Evolutionary conservation across 169 alveolate species (phyloP), one percentile per base, ranked within the genome.

Genomic region (Eimeria praecox): DNA sequence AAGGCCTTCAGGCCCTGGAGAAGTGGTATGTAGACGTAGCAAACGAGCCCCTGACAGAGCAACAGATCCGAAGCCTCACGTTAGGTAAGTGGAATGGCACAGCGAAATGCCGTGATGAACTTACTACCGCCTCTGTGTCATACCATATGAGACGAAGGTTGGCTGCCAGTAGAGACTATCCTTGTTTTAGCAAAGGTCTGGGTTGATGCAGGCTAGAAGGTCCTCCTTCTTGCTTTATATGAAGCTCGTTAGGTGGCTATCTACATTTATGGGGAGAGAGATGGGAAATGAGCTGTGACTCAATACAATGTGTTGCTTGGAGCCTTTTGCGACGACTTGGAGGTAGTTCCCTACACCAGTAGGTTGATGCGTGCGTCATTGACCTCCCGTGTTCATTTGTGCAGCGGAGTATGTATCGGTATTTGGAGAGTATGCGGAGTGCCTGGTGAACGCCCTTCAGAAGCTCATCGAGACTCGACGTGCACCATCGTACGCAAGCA

Each of bases 351-450:
- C 46, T 33, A 44, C 14, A 38, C 52, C 35, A 73, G 33, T 40
- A 35, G 14, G 33, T 16, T 14, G 54, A 38, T 40, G 54, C 5
- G 54, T 73, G 52, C 20, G 49, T 49, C 54, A 16, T 49, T n/a
- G 80, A 24, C 52, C 1, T 38, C 30, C 38, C 18, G 49, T 83
- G 91, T 35, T 62, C 83, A 8, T 8, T 35, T 87, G 64, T 42
- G 93, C 93, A 87, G 93, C 64, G 93, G 93, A 87, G 40, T 87
- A 87, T 46, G 83, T 83, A 30, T 46, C 93, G 59, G 82, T 27
- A 9, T 87, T 87, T 62, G 80, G 93, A 38, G 64, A 87, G 20
- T 87, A 87, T 62, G 93, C 93, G 4, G 93, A 87, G 66, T 27
- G 66, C 35, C 82, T 87, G 40, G 93, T 87, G 82, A 35, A 27